A percentile compares a stretch with the other conserved stretches of the same genome.
Conservation (phyloP, 352 stramenopile genomes). For the Pythium coloratum region DNA sequence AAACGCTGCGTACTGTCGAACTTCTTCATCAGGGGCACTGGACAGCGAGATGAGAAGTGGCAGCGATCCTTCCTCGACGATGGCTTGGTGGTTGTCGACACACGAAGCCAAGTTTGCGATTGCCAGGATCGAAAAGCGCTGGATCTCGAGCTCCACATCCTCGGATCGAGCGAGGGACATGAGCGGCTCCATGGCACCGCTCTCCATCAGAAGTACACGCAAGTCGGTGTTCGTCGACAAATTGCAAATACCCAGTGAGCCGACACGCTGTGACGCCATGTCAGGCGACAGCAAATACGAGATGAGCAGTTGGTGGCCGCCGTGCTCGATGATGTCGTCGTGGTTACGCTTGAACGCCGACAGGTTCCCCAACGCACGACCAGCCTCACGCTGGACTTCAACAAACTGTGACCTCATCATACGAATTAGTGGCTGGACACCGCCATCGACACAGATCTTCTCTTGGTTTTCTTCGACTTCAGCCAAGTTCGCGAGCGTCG, state of each 20-base stretch:
- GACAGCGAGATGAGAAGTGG: slow-evolving; percentile 94
- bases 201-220: slow-evolving; percentile 91
- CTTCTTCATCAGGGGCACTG: slow-evolving; percentile 92
- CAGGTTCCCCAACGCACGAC: slow-evolving; percentile 92
- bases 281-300: slow-evolving; percentile 95
- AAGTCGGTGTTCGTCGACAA: slow-evolving; percentile 91
- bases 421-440: slow-evolving; percentile 88
- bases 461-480: slow-evolving; percentile 95
- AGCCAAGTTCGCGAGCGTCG: slow-evolving; percentile 93
- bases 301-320: slow-evolving; percentile 93
- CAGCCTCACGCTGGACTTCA: slow-evolving; percentile 91
- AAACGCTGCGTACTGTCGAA: slow-evolving; percentile 95
- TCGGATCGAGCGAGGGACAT: slow-evolving; percentile 93
- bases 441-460: slow-evolving; percentile 92
- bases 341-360: slow-evolving; percentile 89
- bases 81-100: slow-evolving; percentile 92
- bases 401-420: slow-evolving; percentile 96
- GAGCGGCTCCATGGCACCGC: slow-evolving; percentile 93
- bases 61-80: slow-evolving; percentile 94
- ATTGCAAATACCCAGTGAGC: slow-evolving; percentile 94
- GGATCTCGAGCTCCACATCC: slow-evolving; percentile 95
- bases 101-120: slow-evolving; percentile 95
- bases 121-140: slow-evolving; percentile 91
- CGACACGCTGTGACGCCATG: slow-evolving; percentile 92
- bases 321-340: slow-evolving; percentile 89